These are phyloP conservation scores for Hypoxylon cercidicola DNA, from an alignment of 495 filamentous ascomycete genomes.

Conservation along the genomic window DNA sequence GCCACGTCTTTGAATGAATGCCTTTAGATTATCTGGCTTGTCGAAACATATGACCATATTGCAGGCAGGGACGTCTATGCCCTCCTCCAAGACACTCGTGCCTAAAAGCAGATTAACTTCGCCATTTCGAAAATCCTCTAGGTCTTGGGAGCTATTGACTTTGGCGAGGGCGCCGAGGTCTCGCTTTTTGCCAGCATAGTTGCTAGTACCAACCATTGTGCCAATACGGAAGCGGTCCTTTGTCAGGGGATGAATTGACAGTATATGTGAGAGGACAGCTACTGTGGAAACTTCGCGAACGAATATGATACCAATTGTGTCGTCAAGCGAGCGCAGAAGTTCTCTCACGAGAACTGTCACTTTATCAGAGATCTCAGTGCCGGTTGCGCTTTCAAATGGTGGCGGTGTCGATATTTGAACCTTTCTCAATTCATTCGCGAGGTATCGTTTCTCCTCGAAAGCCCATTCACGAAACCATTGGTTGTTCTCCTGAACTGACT, in stretches of 20 bases:
- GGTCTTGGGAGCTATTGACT: slow-evolving; percentile 63
- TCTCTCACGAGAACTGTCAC: slow-evolving; percentile 63
- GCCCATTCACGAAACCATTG: slow-evolving; percentile 53
- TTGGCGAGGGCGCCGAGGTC: slow-evolving; percentile 71
- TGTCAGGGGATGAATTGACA: slow-evolving; percentile 69
- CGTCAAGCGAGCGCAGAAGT: slow-evolving; percentile 56
- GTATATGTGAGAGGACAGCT: slow-evolving; percentile 70
- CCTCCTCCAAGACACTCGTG: slow-evolving; percentile 90
- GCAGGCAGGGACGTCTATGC: slow-evolving; percentile 87
- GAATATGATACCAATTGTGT: slow-evolving; percentile 80
- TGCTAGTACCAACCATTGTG: slow-evolving; percentile 80
- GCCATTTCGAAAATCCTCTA: slow-evolving; percentile 76
- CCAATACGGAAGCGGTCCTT: slow-evolving; percentile 66
- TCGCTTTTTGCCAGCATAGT: slow-evolving; percentile 54
- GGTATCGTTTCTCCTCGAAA: slow-evolving; percentile 68
- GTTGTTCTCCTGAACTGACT: slow-evolving; percentile 44
- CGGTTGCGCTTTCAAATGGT: slow-evolving; percentile 37
- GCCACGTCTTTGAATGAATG: slow-evolving; percentile 89
- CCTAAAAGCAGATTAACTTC: slow-evolving; percentile 80
- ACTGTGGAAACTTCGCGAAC: slow-evolving; percentile 77
- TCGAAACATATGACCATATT: slow-evolving; percentile 90
- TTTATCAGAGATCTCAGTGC: slow-evolving; percentile 62
- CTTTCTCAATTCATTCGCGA: slow-evolving; percentile 61
- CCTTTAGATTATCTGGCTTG: slow-evolving; percentile 77
- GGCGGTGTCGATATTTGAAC: slow-evolving; percentile 50